Evolutionary conservation across 805 yeast genomes (phyloP), one percentile per base, ranked within the genome.

Genomic region (Alloascoidea africana): DNA sequence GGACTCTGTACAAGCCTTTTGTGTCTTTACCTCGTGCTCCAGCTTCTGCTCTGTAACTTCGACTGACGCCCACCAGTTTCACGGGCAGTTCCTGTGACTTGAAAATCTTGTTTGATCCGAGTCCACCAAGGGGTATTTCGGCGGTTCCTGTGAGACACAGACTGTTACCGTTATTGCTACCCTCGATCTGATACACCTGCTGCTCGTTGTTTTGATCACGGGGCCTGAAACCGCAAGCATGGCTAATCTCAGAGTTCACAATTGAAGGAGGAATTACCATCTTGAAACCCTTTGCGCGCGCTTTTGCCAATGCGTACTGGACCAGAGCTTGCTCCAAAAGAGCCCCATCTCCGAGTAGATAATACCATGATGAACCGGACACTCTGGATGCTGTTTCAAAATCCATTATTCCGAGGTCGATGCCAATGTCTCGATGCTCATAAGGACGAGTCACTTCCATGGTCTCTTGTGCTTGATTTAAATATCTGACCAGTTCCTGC

Each of bases 21-120:
- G 96, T 85, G 46, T 85, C 96, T 45, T 72, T 73, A 2, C 98
- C 98, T 39, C 95, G 70, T 1, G 97, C 91, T 2, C 97, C 98
- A 0, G 98, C 98, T 53, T 91, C 98, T 0, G 96, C 95, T 43
- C 98, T 65, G 52, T 76, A 91, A 43, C 94, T 73, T 44, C 96
- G 65, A 38, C 93, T 79, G 1, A 85, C 65, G 1, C 96, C 98
- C 8, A 75, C 91, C 18, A 71, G 61, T 47, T 70, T 75, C 11
- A 61, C 44, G 0, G 93, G 86, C 4, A 73, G 58, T 0, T 63
- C 56, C 1, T 50, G 34, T 27, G 62, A 47, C 4, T 55, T 50
- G 32, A 78, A 59, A 0, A 60, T 56, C 16, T 63, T 60, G 40
- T 78, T 69, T 3, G 78, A 68, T 38, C 72, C 75, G 43, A 78